These are phyloP conservation scores for Didymella arachidicola DNA, from an alignment of 2,329 filamentous ascomycete species.

Conservation along the genomic window DNA sequence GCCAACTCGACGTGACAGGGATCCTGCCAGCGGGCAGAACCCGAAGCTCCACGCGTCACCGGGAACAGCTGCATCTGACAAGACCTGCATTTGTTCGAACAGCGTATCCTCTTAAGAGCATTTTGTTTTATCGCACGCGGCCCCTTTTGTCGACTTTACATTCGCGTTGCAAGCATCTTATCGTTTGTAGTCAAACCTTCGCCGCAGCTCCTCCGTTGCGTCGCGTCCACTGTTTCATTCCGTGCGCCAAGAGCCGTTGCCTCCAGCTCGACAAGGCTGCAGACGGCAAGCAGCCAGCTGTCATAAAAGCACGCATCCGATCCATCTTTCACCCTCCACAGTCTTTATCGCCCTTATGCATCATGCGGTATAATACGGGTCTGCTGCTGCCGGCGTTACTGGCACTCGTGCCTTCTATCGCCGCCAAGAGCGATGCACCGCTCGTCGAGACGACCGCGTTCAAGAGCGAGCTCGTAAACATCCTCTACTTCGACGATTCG, in stretches of 20 bases:
- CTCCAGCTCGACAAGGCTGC: constrained; percentile 43
- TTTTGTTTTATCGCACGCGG: neutral
- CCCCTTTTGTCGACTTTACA: neutral
- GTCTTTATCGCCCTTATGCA: constrained; percentile 43
- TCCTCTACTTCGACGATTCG: constrained; percentile 92
- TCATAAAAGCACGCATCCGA: constrained; percentile 35
- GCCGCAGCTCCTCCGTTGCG: constrained; percentile 28
- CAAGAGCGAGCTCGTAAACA: constrained; percentile 68
- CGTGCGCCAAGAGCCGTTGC: constrained; percentile 41
- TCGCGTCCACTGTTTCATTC: constrained; percentile 46
- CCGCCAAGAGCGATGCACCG: constrained; percentile 66
- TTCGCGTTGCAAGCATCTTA: constrained; percentile 25
- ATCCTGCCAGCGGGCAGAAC: constrained; percentile 9
- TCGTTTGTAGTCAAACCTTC: constrained; percentile 34
- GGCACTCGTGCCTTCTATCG: constrained; percentile 49
- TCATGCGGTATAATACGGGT: constrained; percentile 51
- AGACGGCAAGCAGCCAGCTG: constrained; percentile 47
- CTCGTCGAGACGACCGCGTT: constrained; percentile 71
- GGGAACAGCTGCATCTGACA: constrained; percentile 3
- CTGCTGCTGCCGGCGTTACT: constrained; percentile 61
- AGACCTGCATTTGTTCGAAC: constrained; percentile 3
- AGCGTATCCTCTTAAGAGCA: constrained; percentile 2
- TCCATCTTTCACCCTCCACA: constrained; percentile 27
- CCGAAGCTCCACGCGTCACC: constrained; percentile 15
- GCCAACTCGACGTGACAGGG: constrained; percentile 9